Base-by-base conservation (phyloP, 2,329 filamentous ascomycete genomes). In the Cercospora berteroae region DNA sequence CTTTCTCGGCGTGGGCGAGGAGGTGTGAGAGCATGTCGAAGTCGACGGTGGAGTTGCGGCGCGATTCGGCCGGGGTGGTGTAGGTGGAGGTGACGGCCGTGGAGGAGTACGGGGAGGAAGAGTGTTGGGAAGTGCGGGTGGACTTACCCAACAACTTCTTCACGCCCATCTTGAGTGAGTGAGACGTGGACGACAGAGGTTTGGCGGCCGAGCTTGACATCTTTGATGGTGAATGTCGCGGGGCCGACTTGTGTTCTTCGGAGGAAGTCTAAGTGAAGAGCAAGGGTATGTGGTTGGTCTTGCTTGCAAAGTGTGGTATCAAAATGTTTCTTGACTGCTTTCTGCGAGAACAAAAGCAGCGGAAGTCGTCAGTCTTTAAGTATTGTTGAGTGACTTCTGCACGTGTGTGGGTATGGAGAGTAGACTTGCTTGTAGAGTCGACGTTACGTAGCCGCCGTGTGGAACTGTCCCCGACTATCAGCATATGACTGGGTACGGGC, bases 391-490 rank as follows among this genome's bases (percentile, higher is more conserved):
- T 23, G 42, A 48, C 25, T 29, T 29, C 8, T 63, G 29, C 42
- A 67, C 59, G 64, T 55, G 65, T 42, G 33, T 25, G 29, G 13
- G 18, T 20, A 44, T 58, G 25, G 31, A 56, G n/a, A 52, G 39
- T 48, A 57, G 36, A 64, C 62, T 63, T 66, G 68, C 70, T 58
- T 71, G 69, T 69, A 92, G 83, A 59, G 85, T 82, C 0, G 87
- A 83, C 9, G 89, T 88, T 16, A 90, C 86, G 73, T 89, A 90
- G 66, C 90, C 90, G 62, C 90, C 90, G 77, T 92, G 88, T 5
- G 89, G 89, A 12, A 92, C 90, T 89, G 74, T 39, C 4, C 39
- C 31, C 33, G 56, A 2, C 18, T 39, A 29, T 63, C 33, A 67
- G 58, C 63, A 52, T 33, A 42, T 60, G 63, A 60, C 52, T 25